Evolutionary conservation across 2,329 filamentous ascomycete species (phyloP).

Genomic region (Aureobasidium sp.): DNA sequence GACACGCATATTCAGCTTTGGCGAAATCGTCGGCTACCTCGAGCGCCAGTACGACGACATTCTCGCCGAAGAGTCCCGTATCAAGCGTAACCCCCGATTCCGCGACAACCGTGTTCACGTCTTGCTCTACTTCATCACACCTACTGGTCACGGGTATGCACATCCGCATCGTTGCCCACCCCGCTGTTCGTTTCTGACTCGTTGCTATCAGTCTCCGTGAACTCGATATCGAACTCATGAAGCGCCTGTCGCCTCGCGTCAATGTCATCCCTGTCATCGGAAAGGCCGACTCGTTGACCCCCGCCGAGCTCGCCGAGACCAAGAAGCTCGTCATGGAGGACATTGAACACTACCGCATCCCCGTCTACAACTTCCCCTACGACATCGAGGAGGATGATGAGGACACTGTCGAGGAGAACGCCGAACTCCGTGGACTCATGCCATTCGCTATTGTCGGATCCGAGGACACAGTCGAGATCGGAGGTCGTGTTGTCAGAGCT

Average conservation of each 20-base stretch:
- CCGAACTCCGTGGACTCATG: conserved; percentile 94
- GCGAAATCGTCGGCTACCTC: conserved; percentile 95
- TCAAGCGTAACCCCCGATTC: conserved; percentile 99
- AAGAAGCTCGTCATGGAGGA: conserved; percentile 99
- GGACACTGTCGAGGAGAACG: conserved; percentile 98
- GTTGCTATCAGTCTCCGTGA: conserved; percentile 68
- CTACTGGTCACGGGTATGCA: conserved; percentile 71
- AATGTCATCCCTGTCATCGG: conserved; percentile 99
- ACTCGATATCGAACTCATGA: conserved; percentile 99
- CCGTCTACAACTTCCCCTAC: conserved; percentile 99
- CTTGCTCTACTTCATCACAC: conserved; percentile 98
- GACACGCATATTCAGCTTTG: conserved; percentile 57
- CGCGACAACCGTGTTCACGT: conserved; percentile 98
- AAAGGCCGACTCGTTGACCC: conserved; percentile 94
- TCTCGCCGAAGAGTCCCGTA: conserved; percentile 96
- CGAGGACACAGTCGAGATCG: conserved; percentile 90
- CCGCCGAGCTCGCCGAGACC: conserved; percentile 91
- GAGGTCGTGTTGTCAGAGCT: conserved; percentile 83
- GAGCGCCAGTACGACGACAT: conserved; percentile 99
- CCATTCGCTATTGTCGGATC: conserved; percentile 98
- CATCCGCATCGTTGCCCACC: not conserved
- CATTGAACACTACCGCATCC: conserved; percentile 98
- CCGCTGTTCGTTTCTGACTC: conserved; percentile 1
- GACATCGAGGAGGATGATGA: conserved; percentile 99
- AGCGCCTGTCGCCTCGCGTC: conserved; percentile 92